These are phyloP conservation scores for Agrocybe pediades DNA, from an alignment of 768 basidiomycete species.

Conservation along the genomic window DNA sequence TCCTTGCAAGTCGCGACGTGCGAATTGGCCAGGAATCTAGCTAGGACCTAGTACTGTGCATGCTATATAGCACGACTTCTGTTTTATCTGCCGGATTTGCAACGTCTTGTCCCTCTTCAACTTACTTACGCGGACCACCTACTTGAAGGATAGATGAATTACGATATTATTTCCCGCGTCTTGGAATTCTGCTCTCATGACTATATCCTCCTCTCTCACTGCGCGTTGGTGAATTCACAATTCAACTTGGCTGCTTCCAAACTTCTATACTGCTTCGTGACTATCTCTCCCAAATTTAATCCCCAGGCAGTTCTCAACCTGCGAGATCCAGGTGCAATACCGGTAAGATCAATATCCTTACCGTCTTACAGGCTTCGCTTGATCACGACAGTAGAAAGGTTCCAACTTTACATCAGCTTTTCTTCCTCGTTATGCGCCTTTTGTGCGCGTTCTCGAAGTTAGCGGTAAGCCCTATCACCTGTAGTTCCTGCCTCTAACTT, in stretches of 20 bases:
- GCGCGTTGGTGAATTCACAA: slow-evolving; percentile 46
- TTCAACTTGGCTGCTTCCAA: slow-evolving; percentile 46
- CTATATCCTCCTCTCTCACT: slow-evolving; percentile 35
- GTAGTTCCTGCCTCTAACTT: not conserved
- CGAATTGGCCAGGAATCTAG: too few relatives aligned
- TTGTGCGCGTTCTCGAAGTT: slow-evolving; percentile 46
- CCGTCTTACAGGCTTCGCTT: not conserved
- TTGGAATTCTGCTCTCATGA: slow-evolving; percentile 35
- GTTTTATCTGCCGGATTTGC: too few relatives aligned
- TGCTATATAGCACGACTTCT: too few relatives aligned
- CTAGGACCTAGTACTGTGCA: too few relatives aligned
- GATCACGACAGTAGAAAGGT: slow-evolving; percentile 30
- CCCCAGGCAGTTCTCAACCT: slow-evolving; percentile 31
- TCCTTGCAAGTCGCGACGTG: too few relatives aligned
- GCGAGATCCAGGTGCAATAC: slow-evolving; percentile 32
- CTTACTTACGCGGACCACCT: too few relatives aligned
- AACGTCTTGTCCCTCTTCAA: too few relatives aligned
- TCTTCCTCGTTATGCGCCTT: slow-evolving; percentile 36
- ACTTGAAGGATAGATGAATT: too few relatives aligned
- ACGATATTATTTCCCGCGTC: slow-evolving; percentile 37
- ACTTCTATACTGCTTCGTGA: slow-evolving; percentile 46
- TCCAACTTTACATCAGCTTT: slow-evolving; percentile 42
- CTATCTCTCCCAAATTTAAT: slow-evolving; percentile 38
- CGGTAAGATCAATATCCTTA: slow-evolving; percentile 26
- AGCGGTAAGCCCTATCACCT: slow-evolving; percentile 35